Percentiles rank a stretch among this genome's conserved stretches.
phyloP scores from a whole-genome alignment of 352 stramenopile genomes.

The Hyaloperonospora brassicae region DNA sequence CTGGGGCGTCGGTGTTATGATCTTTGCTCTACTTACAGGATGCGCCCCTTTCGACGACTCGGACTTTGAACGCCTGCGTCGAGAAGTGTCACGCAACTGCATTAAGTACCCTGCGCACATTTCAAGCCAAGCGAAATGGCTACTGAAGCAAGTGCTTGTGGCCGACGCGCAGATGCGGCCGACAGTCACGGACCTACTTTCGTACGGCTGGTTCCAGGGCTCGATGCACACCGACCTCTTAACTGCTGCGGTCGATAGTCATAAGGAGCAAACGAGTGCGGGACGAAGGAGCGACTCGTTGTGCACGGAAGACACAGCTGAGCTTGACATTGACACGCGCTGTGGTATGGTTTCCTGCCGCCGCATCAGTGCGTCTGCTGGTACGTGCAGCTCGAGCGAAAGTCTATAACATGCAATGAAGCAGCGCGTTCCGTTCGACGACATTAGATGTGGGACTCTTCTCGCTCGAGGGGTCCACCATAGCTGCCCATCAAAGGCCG shows the following conservation, averaged over 20 bases:
- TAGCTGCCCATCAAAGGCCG: no score
- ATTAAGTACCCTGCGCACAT: conserved; percentile 62
- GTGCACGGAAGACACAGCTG: conserved; percentile 13
- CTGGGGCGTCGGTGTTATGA: conserved; percentile 70
- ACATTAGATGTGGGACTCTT: no score
- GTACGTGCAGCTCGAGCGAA: conserved; percentile 47
- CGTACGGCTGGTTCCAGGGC: conserved; percentile 51
- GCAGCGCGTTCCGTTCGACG: not conserved
- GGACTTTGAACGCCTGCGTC: conserved; percentile 49
- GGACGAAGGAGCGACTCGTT: conserved; percentile 15
- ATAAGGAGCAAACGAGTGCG: conserved; percentile 7
- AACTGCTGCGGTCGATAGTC: conserved; percentile 6
- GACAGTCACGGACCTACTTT: conserved; percentile 48
- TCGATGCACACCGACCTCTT: conserved; percentile 2
- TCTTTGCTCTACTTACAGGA: conserved; percentile 76
- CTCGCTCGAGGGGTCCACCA: no score
- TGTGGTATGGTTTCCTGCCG: conserved; percentile 39
- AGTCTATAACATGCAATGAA: conserved; percentile 48
- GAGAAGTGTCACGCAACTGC: conserved; percentile 57
- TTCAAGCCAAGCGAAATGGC: conserved; percentile 49
- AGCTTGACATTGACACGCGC: conserved; percentile 15
- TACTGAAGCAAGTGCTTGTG: conserved; percentile 62
- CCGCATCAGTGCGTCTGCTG: conserved; percentile 35
- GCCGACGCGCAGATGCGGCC: conserved; percentile 52
- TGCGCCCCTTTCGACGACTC: conserved; percentile 78